Evolutionary conservation across 1,284 basidiomycete species (phyloP).

Genomic region (Malassezia cuniculi): DNA sequence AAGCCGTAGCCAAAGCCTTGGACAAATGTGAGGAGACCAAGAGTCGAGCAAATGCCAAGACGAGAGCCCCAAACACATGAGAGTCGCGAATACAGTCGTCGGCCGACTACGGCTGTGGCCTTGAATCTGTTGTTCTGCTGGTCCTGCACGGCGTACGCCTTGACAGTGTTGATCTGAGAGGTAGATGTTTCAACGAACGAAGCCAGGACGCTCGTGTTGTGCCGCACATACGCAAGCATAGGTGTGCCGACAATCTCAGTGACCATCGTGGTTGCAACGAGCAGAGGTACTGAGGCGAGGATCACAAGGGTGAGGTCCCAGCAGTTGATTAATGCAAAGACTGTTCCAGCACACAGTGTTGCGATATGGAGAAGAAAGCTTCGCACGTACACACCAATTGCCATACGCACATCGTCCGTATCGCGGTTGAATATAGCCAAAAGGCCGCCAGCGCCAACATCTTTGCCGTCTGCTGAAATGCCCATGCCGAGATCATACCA

Average conservation of each 20-base stretch:
- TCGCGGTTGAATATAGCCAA: constrained; percentile 94
- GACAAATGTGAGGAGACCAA: constrained; percentile 82
- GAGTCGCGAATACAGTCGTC: constrained; percentile 53
- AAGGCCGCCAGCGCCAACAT: constrained; percentile 70
- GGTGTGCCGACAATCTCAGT: constrained; percentile 55
- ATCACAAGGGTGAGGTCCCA: constrained; percentile 80
- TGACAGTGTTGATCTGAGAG: constrained; percentile 74
- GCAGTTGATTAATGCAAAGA: constrained; percentile 67
- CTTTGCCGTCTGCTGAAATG: background rate
- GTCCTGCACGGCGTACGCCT: constrained; percentile 75
- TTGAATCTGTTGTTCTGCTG: constrained; percentile 85
- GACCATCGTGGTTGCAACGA: constrained; percentile 58
- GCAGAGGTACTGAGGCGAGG: constrained; percentile 72
- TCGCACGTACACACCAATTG: constrained; percentile 64
- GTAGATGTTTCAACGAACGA: constrained; percentile 67
- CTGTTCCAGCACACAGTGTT: constrained; percentile 64
- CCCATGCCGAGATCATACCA: constrained; percentile 34
- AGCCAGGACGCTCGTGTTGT: constrained; percentile 64
- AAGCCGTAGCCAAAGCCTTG: constrained; percentile 93
- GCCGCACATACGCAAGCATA: constrained; percentile 55
- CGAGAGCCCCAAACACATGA: constrained; percentile 65
- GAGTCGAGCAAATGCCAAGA: constrained; percentile 55
- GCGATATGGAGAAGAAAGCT: constrained; percentile 66
- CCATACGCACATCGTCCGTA: constrained; percentile 80
- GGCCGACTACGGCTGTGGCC: constrained; percentile 70